Base-by-base conservation (phyloP, 495 filamentous ascomycete genomes). In the Daldinia decipiens region DNA sequence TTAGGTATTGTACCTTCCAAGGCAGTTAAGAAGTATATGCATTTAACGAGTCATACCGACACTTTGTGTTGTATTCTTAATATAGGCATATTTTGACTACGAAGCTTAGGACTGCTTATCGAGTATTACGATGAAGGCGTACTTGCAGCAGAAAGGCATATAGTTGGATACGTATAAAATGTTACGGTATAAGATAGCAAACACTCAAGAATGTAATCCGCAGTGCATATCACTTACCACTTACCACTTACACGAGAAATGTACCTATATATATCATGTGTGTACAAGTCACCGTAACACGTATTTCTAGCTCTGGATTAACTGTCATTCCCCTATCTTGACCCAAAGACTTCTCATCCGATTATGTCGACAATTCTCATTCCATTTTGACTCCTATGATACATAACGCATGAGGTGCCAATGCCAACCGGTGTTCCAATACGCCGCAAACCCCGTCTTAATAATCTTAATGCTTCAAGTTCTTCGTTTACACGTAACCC, bases 401-500 rank as follows among this genome's bases (percentile, higher is more conserved):
- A 66, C 66, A 73, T 62, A 51, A 67, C 26, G 32, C 43, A 64
- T 61, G 50, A 53, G 70, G 52, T 70, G 40, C 57, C 56, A 71
- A 50, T 52, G 29, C 52, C 47, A 67, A 29, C 65, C 61, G 34
- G 62, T 71, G 43, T 69, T 70, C 59, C 66, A 66, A 66, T 56
- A 70, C 70, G 70, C 75, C 75, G n/a, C 62, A 65, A 72, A 70
- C 53, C 61, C 69, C 29, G 55, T 70, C 68, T 50, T 59, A 40
- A 12, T 59, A 40, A 12, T 63, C 53, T 61, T 50, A 59, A 74
- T 70, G 57, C 47, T 34, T 53, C 32, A 32, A 38, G 32, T 19
- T 47, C 55, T 62, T 59, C 65, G 29, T 76, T 83, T 71, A 88
- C 82, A 88, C 86, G 66, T 88, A 88, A 51, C 85, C 86, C 81